Conservation (phyloP, 306 rosid species). For the Leucaena leucocephala region DNA sequence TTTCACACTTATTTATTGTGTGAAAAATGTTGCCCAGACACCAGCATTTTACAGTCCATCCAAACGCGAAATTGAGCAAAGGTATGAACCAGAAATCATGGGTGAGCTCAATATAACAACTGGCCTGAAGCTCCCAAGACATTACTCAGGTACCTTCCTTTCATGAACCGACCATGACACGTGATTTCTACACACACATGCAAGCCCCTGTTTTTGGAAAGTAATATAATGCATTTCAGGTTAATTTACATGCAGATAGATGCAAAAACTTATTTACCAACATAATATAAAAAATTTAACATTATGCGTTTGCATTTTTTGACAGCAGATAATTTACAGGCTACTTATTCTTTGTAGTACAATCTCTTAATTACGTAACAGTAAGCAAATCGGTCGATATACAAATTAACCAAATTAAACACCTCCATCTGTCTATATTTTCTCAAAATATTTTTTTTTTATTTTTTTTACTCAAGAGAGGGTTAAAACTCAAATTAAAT, state of each 20-base stretch:
- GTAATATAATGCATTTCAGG: background rate
- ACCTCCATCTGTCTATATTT: too few relatives aligned
- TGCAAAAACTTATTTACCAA: background rate
- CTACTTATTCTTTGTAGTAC: background rate
- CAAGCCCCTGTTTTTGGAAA: background rate
- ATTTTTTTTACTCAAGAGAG: too few relatives aligned
- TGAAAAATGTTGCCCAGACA: background rate
- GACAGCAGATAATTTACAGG: too few relatives aligned
- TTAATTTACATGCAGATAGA: background rate
- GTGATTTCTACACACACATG: background rate
- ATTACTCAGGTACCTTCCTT: background rate
- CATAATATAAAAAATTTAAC: background rate
- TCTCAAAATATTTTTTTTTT: too few relatives aligned
- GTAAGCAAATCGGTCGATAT: background rate
- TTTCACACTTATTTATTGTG: background rate
- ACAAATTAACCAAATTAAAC: background rate
- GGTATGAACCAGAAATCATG: background rate
- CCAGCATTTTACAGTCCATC: background rate
- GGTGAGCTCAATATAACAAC: background rate
- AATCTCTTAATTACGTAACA: background rate
- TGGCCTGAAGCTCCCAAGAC: background rate
- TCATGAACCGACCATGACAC: background rate
- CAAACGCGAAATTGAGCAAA: background rate
- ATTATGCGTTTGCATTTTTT: background rate
- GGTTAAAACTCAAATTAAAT: too few relatives aligned